Base-by-base conservation (phyloP, 2,329 filamentous ascomycete species). In the Fusarium temperatum region DNA sequence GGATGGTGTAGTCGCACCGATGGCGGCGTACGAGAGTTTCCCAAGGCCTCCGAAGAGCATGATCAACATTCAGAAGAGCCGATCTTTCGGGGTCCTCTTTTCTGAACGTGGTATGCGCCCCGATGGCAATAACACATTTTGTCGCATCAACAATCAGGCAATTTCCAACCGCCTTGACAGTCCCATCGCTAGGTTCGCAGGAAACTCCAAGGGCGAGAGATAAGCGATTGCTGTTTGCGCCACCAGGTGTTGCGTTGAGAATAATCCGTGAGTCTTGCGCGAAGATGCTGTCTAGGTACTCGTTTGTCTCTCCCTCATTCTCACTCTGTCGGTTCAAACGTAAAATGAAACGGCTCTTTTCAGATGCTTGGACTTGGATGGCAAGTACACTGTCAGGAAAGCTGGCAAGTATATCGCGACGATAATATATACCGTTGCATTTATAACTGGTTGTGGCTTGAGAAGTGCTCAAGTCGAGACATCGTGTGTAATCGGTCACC, bases 321-420 rank as follows among this genome's bases (percentile, higher is more conserved):
- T 77, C 73, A 15, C 72, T 75, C 11, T 62, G 59, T 3, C 78
- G 68, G 24, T 66, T 78, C 17, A 82, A 48, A 5, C 78, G 71
- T 2, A 81, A 20, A 1, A 78, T 55, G 13, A 80, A 74, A 6
- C 73, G 74, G 2, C 78, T 66, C 26, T 61, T 59, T 18, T 77
- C 66, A 7, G 75, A 72, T 14, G 77, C 71, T 6, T 67, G 65
- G 3, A 78, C 71, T 13, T 47, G 65, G n/a, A 68, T 68, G 38
- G 48, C 74, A 20, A 87, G 72, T 7, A 84, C 80, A 35, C 81
- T 79, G 30, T 85, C 82, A 2, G 85, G 82, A 63, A 83, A 81
- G 66, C 83, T 86, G 30, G 84, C 83, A 44, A 87, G 75, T 15
- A 79, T 76, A 63, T 87, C 81, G 15, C 85, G 81, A 35, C 75